Conservation (phyloP, 495 filamentous ascomycete genomes). For the Daldinia loculata region DNA sequence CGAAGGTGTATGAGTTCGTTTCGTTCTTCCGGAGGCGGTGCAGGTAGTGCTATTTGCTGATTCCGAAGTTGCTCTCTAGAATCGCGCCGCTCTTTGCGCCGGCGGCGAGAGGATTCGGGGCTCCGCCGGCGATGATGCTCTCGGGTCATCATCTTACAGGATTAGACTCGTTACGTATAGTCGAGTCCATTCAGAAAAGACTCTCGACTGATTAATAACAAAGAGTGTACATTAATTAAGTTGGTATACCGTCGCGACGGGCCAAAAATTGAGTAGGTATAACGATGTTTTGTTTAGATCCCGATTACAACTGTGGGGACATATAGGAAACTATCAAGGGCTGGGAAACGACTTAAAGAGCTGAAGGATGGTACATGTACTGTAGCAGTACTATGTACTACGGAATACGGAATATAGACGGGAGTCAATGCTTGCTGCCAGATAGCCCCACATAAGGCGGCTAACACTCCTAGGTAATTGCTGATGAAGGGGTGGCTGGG, state of each 20-base stretch:
- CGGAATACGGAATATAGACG: no score
- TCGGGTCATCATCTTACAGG: constrained; percentile 52
- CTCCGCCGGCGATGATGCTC: constrained; percentile 59
- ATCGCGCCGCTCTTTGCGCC: constrained; percentile 57
- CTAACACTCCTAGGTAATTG: constrained; percentile 19
- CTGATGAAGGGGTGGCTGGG: constrained; percentile 34
- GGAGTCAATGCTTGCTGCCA: not conserved
- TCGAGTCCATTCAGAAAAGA: constrained; percentile 37
- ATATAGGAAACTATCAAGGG: constrained; percentile 10
- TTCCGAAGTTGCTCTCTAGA: constrained; percentile 56
- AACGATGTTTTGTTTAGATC: constrained; percentile 43
- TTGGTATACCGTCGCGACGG: constrained; percentile 37
- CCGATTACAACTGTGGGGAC: constrained; percentile 31
- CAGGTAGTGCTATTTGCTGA: constrained; percentile 24
- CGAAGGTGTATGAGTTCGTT: constrained; percentile 36
- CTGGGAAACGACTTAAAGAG: constrained; percentile 21
- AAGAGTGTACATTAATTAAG: constrained; percentile 34
- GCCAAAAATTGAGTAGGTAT: constrained; percentile 28
- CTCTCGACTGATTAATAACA: constrained; percentile 21
- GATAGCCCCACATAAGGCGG: constrained; percentile 31
- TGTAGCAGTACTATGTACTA: not conserved
- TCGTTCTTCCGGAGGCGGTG: constrained; percentile 37
- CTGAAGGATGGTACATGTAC: constrained; percentile 23
- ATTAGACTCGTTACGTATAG: constrained; percentile 29
- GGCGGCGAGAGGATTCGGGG: constrained; percentile 58